phyloP scores from a whole-genome alignment of 2,329 filamentous ascomycete genomes.

The Sporothrix mexicana region DNA sequence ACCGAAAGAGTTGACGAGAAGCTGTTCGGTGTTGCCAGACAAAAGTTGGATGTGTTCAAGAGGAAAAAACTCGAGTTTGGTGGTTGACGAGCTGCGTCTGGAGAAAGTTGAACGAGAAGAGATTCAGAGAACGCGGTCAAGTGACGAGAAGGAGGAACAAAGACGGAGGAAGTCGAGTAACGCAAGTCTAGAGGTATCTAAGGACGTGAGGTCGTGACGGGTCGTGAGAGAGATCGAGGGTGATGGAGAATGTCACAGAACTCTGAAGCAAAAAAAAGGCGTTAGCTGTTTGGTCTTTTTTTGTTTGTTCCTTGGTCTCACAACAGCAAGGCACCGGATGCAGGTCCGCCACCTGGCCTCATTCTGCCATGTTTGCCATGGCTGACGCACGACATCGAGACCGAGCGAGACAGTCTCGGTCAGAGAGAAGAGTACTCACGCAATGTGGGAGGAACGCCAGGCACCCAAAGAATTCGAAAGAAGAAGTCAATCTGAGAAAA shows the following conservation, averaged over 20 bases:
- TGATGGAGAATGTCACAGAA: constrained; percentile 16
- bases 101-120: not conserved
- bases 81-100: not conserved
- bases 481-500: constrained; percentile 2
- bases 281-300: constrained; percentile 17
- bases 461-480: constrained; percentile 35
- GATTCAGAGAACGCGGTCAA: not conserved
- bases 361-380: constrained; percentile 4
- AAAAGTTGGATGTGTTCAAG: not conserved
- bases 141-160: not conserved
- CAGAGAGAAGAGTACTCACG: constrained; percentile 5
- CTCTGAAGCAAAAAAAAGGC: constrained; percentile 30
- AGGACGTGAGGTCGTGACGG: constrained; percentile 31
- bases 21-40: not conserved
- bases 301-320: constrained; percentile 29
- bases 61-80: not conserved
- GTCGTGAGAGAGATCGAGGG: constrained; percentile 29
- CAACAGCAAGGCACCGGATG: constrained; percentile 23
- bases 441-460: constrained; percentile 32
- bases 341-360: constrained; percentile 22
- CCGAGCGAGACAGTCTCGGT: not conserved
- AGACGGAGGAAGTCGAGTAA: constrained; percentile 14
- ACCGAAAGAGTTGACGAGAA: constrained; percentile 11
- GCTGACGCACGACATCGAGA: not conserved
- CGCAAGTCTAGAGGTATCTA: constrained; percentile 29